Percentiles rank a stretch among this genome's conserved stretches.
phyloP scores from a whole-genome alignment of 2,329 filamentous ascomycete species.

The Didymosphaeria variabile region DNA sequence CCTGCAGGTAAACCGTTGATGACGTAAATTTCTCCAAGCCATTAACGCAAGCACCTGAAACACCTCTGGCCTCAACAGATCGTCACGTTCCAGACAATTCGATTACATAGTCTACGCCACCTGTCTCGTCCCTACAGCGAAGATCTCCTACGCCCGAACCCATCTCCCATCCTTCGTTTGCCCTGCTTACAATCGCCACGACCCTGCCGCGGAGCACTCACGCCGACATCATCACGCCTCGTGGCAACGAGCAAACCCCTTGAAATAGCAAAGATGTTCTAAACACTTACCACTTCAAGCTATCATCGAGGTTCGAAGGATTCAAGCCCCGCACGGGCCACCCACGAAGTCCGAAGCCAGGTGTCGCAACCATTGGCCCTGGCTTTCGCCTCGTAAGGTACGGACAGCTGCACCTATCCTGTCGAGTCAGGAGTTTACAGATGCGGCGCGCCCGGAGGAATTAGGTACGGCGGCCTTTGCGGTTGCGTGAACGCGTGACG shows the following conservation, averaged over 20 bases:
- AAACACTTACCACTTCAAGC: not conserved
- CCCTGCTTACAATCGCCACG: not conserved
- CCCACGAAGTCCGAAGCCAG: slow-evolving; percentile 11
- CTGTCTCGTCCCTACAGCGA: not conserved
- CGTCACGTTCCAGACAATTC: not conserved
- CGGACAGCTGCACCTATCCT: not conserved
- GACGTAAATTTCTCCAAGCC: not conserved
- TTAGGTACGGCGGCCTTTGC: not conserved
- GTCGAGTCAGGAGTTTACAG: slow-evolving; percentile 7
- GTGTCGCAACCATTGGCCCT: slow-evolving; percentile 8
- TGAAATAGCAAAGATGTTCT: not conserved
- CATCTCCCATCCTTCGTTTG: not conserved
- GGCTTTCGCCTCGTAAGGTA: not conserved
- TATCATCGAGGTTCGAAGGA: not conserved
- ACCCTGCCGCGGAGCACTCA: not conserved
- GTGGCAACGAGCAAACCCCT: not conserved
- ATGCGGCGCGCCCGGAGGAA: not conserved
- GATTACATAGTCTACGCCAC: not conserved
- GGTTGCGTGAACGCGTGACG: slow-evolving; percentile 1
- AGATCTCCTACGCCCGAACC: not conserved
- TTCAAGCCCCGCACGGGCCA: not conserved
- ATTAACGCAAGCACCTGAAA: not conserved
- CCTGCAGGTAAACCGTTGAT: too few relatives aligned
- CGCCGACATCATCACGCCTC: not conserved
- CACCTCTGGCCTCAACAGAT: not conserved